Evolutionary conservation across 805 yeast species (phyloP).

Genomic region (Suhomyces emberorum): DNA sequence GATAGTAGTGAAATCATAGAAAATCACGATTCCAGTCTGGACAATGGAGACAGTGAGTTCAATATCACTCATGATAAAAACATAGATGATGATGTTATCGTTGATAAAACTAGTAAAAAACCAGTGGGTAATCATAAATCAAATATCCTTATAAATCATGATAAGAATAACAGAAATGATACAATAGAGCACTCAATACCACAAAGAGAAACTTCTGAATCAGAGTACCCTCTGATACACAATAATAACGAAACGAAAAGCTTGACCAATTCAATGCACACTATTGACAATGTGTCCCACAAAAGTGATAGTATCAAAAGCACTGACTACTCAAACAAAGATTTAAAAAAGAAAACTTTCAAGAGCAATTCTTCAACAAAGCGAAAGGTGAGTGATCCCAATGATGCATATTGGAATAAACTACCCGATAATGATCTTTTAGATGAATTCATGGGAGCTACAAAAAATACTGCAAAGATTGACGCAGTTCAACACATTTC

Average conservation of each 20-base stretch:
- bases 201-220: neutral
- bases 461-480: too few relatives aligned
- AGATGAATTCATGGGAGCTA: conserved; percentile 12
- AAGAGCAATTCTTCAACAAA: neutral
- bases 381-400: conserved; percentile 11
- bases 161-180: neutral
- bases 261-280: too few relatives aligned
- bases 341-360: neutral
- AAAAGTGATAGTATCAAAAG: too few relatives aligned
- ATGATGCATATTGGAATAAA: conserved; percentile 23
- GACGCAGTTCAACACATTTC: neutral
- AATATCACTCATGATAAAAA: neutral
- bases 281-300: too few relatives aligned
- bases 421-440: conserved; percentile 19
- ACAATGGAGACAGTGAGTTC: neutral
- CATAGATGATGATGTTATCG: neutral
- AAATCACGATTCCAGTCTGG: neutral
- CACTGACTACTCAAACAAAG: neutral
- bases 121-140: too few relatives aligned
- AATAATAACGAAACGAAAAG: neutral
- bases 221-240: neutral
- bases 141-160: too few relatives aligned
- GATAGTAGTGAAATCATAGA: neutral
- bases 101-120: neutral
- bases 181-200: neutral